Base-by-base conservation (phyloP, 2,329 filamentous ascomycete genomes). In the Epichloe scottii region DNA sequence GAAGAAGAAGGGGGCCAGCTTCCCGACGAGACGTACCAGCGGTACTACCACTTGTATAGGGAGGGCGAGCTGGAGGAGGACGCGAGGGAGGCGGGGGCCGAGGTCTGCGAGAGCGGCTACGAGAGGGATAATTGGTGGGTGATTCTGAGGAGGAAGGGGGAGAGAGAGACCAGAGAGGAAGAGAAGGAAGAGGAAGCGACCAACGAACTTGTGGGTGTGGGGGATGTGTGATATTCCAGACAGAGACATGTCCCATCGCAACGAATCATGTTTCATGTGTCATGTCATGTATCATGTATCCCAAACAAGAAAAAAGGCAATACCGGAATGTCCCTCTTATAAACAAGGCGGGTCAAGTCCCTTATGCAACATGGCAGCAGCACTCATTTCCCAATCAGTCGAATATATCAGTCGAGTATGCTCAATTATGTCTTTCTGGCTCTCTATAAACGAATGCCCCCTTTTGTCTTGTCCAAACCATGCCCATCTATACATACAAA, bases 101-200 rank as follows among this genome's bases (percentile, higher is more conserved):
- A 68, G 46, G 81, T 96, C 14, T 60, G 93, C 23, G 83, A 87
- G 57, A 81, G 81, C 53, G 93, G 93, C 35, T 98, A 97, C 68
- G 93, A 98, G 65, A 90, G 84, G 71, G 93, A 97, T 64, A 98
- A 98, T 70, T 97, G 93, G 93, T 98, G 91, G 91, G 89, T 83
- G 50, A 83, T 95, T 63, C 70, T 67, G 57, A 65, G 11, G 17
- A 40, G 11, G 46, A 48, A 39, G 35, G 15, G 15, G 1, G 35
- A n/a, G 35, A 2, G 35, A 37, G 35, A 2, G 4, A 11, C 21
- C 7, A 15, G 19, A 7, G 12, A 14, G 5, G 12, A n/a, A 15
- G 26, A n/a, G 14, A 42, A 15, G 14, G 14, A 21, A 26, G 15
- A 42, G 40, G 14, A 42, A 41, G 11, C 3, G 19, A 19, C 19